Evolutionary conservation across 805 yeast genomes (phyloP), one percentile per base, ranked within the genome.

Genomic region (Starmera quercuum): DNA sequence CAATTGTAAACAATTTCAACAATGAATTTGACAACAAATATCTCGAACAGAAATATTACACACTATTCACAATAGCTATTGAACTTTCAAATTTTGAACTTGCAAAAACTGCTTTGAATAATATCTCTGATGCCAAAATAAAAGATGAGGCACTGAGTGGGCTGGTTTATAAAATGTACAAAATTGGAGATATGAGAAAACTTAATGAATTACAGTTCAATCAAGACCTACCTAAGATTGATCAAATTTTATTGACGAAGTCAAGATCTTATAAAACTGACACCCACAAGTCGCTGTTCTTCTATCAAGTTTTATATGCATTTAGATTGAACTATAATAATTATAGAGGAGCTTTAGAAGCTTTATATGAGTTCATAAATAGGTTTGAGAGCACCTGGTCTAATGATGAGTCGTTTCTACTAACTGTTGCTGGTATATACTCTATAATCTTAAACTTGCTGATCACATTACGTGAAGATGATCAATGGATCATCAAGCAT

Each of bases 291-390:
- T 48, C 63, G 3, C 46, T 71, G 22, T 67, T 64, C 31, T 63
- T 68, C 44, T 73, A 66, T 55, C 63, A 73, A 40, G 61, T 74
- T 13, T 55, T 71, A 30, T 73, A 72, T 42, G 52, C 76, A 0
- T 67, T 77, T 63, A 59, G 78, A 38, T 47, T 68, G 24, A 61
- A 60, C 32, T 64, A 65, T 23, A 75, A 71, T 5, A 71, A 76
- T 48, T 64, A 51, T 35, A 58, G 81, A 35, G 75, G 74, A 15
- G 64, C 72, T 2, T 50, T 59, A 18, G 71, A 68, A 37, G 54
- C 71, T 4, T 37, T 68, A 24, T 64, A 66, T 38, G 56, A 66
- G 25, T 65, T 61, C 39, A 65, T 66, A 27, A 40, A 42, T 23
- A 49, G 53, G n/a, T 39, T 42, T 36, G 36, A 33, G 25, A 4